Base-by-base conservation (phyloP, 139 green algal species). In the Closterium sp. region DNA sequence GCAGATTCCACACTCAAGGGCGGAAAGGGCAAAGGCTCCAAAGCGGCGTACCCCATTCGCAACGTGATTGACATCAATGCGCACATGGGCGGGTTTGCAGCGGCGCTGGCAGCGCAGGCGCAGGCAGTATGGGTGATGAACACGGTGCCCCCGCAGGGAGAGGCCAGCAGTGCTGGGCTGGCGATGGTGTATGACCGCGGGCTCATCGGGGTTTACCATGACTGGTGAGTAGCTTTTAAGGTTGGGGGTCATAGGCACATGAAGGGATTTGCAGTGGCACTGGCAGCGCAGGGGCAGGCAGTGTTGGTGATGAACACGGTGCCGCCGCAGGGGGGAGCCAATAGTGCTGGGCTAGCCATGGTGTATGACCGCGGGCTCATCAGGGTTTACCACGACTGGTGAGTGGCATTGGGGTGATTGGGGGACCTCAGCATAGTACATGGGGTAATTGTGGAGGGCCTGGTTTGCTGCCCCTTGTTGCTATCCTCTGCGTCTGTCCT, bases 21-120 rank as follows among this genome's bases (percentile, higher is more conserved):
- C 42, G 7, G 42, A 5, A 79, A 79, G 62, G 11, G 17, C 62
- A 79, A 79, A 13, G 62, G 1, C 5, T 79, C 62, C 62, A 79
- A 27, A 13, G 17, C 62, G 17, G 17, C 17, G 13, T 79, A 27
- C 62, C 19, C n/a, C 30, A 21, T 91, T 2, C 70, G 89, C 17
- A 91, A 91, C 22, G 28, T 91, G 30, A 91, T 91, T 70, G 89
- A 91, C 89, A 91, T 91, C 30, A 89, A 89, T 9, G 89, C 89
- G 7, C 30, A 62, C 70, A 28, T 89, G 17, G 89, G 89, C 17
- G 89, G 89, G 45, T 91, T 91, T 88, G 89, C 89, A 19, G 89
- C 89, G 31, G 89, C 89, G 42, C 89, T 91, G 28, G 62, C 62
- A 27, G 62, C 62, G 62, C 24, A 31, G 30, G 30, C 29, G 10